Conservation (phyloP, 1,284 basidiomycete species). For the Fomitiporia mediterranea region DNA sequence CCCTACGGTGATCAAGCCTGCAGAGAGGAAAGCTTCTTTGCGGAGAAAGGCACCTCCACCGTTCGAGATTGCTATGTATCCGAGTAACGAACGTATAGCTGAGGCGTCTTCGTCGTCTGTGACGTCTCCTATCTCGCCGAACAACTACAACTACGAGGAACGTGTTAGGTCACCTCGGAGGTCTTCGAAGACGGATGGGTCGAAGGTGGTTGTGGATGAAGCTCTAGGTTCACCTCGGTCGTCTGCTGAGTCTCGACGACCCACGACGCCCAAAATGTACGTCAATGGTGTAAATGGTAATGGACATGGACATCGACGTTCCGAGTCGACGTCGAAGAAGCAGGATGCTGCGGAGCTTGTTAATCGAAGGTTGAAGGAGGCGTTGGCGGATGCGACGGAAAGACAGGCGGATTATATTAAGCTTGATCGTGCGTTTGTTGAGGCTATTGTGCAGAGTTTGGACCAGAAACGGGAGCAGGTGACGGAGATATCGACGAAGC, state of each 20-base stretch:
- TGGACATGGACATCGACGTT: not conserved
- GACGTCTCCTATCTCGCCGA: slow-evolving; percentile 10
- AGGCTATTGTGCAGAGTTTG: slow-evolving; percentile 65
- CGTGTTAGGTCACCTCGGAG: not conserved
- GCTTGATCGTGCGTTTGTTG: slow-evolving; percentile 72
- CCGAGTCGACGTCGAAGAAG: slow-evolving; percentile 20
- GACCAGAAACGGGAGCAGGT: slow-evolving; percentile 65
- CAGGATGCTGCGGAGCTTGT: slow-evolving; percentile 44
- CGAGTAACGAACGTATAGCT: not conserved
- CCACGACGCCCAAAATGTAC: slow-evolving; percentile 6
- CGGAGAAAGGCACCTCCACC: slow-evolving; percentile 7
- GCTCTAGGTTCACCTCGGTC: slow-evolving; percentile 14
- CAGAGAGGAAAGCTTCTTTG: slow-evolving; percentile 8
- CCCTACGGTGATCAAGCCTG: not conserved
- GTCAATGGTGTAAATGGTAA: slow-evolving; percentile 4
- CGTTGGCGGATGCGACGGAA: slow-evolving; percentile 59
- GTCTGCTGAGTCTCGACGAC: slow-evolving; percentile 9
- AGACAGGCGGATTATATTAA: slow-evolving; percentile 60
- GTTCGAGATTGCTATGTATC: not conserved
- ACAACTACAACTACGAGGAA: not conserved
- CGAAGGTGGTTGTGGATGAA: slow-evolving; percentile 5
- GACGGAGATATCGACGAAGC: slow-evolving; percentile 64
- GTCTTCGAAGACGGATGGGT: not conserved
- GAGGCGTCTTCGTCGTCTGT: not conserved
- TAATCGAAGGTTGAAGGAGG: slow-evolving; percentile 50